phyloP scores from a whole-genome alignment of 331 rosid species.

The Malus hybrid region DNA sequence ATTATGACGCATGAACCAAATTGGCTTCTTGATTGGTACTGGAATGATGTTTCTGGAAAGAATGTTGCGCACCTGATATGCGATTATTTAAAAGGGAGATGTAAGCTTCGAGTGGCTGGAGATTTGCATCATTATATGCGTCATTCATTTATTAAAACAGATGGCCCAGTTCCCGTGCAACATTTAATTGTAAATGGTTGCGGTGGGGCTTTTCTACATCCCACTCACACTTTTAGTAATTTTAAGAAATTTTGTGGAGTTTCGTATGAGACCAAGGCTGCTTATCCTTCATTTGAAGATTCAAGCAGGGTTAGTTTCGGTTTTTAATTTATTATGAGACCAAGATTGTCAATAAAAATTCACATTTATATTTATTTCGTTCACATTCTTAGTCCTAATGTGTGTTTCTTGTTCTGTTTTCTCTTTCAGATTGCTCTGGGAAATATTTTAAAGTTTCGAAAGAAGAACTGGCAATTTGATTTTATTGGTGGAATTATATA shows the following conservation, averaged over 20 bases:
- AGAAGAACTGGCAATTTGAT: constrained; percentile 99
- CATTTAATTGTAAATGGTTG: constrained; percentile 95
- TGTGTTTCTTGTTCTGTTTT: not conserved
- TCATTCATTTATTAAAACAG: constrained; percentile 75
- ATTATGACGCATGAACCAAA: constrained; percentile 87
- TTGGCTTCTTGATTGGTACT: constrained; percentile 97
- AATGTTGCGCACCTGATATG: constrained; percentile 69
- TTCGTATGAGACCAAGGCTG: constrained; percentile 78
- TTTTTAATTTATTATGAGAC: not conserved
- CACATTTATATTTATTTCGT: not conserved
- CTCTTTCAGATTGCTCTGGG: constrained; percentile 78
- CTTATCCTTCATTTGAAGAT: constrained; percentile 93
- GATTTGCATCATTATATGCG: constrained; percentile 99
- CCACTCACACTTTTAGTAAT: constrained; percentile 87
- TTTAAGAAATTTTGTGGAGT: constrained; percentile 54
- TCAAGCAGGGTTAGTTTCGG: constrained; percentile 64
- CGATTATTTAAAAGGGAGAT: constrained; percentile 86
- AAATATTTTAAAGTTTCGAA: constrained; percentile 85
- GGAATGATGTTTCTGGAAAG: constrained; percentile 79
- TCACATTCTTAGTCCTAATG: too few species aligned
- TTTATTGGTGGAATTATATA: constrained; percentile 97
- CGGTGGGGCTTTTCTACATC: constrained; percentile 98
- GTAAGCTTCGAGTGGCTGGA: constrained; percentile 94
- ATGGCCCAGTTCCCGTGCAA: constrained; percentile 61
- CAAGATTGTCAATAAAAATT: not conserved